Evolutionary conservation across 352 stramenopile species (phyloP).

Genomic region (Phytophthora fragariaefolia): DNA sequence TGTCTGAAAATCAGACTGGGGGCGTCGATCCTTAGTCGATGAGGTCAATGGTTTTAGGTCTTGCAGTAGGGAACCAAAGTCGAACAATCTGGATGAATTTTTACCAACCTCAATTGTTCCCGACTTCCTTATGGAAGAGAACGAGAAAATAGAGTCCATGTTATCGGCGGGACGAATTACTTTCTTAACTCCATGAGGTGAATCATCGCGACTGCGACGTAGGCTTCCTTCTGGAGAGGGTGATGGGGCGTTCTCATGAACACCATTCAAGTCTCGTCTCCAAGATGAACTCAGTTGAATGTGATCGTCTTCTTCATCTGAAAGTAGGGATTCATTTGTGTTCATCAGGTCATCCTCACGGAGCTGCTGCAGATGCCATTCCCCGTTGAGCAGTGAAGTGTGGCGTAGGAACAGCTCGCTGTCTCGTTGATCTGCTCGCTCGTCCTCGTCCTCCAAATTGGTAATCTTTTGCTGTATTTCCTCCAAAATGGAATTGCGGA

Average conservation of each 20-base stretch:
- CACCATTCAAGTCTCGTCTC: conserved; percentile 21
- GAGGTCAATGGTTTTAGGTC: conserved; percentile 10
- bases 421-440: conserved; percentile 40
- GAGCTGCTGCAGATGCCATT: conserved; percentile 40
- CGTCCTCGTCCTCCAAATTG: conserved; percentile 47
- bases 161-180: not conserved
- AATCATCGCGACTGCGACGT: not conserved
- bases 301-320: conserved; percentile 22
- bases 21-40: not conserved
- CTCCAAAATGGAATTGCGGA: conserved; percentile 47
- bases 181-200: not conserved
- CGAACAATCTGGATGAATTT: conserved; percentile 42
- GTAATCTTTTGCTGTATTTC: conserved; percentile 61
- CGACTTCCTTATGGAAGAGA: conserved; percentile 15
- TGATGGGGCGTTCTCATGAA: not conserved
- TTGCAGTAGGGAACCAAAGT: conserved; percentile 64
- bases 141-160: conserved; percentile 41
- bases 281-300: conserved; percentile 33
- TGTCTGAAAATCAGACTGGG: not conserved
- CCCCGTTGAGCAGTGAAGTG: conserved; percentile 42
- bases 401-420: conserved; percentile 50
- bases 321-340: conserved; percentile 9
- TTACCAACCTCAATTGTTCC: not conserved
- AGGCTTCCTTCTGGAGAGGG: not conserved
- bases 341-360: conserved; percentile 14